These are phyloP conservation scores for Pythium guiyangense DNA, from an alignment of 352 stramenopile species.

Conservation along the genomic window DNA sequence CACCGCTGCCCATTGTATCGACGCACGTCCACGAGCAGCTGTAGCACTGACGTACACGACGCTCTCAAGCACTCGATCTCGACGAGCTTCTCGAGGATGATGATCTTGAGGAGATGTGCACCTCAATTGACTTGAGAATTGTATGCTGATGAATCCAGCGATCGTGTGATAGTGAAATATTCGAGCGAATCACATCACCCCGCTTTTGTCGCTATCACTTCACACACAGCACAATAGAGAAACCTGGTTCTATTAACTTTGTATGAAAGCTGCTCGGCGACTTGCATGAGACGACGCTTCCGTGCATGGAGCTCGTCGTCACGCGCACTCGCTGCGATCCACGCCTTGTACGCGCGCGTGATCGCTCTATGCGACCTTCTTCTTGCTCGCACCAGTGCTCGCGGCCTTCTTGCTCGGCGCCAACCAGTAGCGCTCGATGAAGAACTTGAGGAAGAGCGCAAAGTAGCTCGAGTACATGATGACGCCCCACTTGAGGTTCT, in stretches of 20 bases:
- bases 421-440: conserved; percentile 86
- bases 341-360: too few relatives aligned
- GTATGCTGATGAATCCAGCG: too few relatives aligned
- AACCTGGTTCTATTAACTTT: background rate
- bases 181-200: too few relatives aligned
- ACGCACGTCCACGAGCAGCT: background rate
- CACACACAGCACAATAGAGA: too few relatives aligned
- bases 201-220: too few relatives aligned
- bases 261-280: background rate
- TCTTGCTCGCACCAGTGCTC: conserved; percentile 12
- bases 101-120: too few relatives aligned
- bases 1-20: conserved; percentile 17
- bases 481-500: conserved; percentile 87
- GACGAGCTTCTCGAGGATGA: too few relatives aligned
- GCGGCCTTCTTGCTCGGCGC: conserved; percentile 26
- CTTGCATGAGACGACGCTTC: too few relatives aligned
- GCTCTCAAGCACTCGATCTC: background rate
- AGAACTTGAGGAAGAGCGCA: conserved; percentile 92
- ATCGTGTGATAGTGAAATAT: too few relatives aligned
- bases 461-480: conserved; percentile 96
- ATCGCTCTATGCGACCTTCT: conserved; percentile 24
- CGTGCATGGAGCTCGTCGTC: too few relatives aligned
- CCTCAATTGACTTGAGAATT: too few relatives aligned
- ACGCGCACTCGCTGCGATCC: background rate
- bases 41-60: too few relatives aligned